These are phyloP conservation scores for Amylostereum areolatum DNA, from an alignment of 1,284 basidiomycete species.

Conservation along the genomic window DNA sequence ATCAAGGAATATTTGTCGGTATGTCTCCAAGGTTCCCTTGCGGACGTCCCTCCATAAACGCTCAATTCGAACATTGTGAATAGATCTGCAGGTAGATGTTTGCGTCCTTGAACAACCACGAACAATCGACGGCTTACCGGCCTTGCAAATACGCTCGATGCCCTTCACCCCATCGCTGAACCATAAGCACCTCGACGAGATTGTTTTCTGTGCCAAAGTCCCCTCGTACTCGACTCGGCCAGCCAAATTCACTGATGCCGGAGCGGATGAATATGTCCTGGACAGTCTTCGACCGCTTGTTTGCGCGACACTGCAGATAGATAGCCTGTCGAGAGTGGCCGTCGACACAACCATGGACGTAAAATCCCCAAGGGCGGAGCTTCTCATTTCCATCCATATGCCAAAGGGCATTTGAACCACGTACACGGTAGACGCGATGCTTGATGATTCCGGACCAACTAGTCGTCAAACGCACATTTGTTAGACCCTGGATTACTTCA, in stretches of 20 bases:
- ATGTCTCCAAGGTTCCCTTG: background rate
- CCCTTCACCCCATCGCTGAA: too few species aligned
- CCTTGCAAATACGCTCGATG: too few species aligned
- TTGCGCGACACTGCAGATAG: background rate
- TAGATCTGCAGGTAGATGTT: background rate
- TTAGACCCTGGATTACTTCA: too few species aligned
- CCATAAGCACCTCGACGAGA: too few species aligned
- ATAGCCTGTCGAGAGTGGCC: background rate
- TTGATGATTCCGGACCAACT: constrained; percentile 12
- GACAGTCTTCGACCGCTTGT: background rate
- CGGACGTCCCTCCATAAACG: constrained; percentile 5
- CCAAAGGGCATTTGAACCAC: constrained; percentile 15
- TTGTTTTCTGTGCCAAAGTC: background rate
- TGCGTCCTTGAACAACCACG: too few species aligned
- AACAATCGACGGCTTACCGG: too few species aligned
- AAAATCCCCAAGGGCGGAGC: constrained; percentile 2
- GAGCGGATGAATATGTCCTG: background rate
- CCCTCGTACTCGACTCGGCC: too few species aligned
- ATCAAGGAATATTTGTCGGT: constrained; percentile 10
- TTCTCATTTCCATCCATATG: constrained; percentile 16
- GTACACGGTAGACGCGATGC: constrained; percentile 12
- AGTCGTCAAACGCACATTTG: too few species aligned
- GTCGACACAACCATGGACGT: background rate
- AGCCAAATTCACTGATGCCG: too few species aligned
- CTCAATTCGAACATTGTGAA: constrained; percentile 5